phyloP scores from a whole-genome alignment of 345 rosid species.

The Mercurialis annua region DNA sequence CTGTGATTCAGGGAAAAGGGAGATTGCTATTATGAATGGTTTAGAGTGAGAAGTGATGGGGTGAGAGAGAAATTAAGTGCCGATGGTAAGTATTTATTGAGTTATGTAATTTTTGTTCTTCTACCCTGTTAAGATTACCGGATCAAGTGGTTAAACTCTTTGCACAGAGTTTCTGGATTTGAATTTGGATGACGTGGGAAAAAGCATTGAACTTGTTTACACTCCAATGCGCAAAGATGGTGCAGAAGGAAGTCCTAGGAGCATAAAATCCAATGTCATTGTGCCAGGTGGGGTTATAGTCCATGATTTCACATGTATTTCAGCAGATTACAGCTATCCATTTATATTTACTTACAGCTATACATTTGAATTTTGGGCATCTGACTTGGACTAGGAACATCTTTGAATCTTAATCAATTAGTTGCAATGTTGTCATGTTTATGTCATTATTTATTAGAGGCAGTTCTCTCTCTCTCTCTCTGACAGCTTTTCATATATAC shows the following conservation, averaged over 20 bases:
- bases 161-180: slow-evolving; percentile 74
- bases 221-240: slow-evolving; percentile 91
- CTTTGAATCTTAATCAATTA: not conserved
- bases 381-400: not conserved
- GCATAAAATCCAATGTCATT: slow-evolving; percentile 58
- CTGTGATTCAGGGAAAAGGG: slow-evolving; percentile 66
- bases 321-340: not conserved
- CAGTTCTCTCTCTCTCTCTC: not conserved
- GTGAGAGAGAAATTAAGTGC: slow-evolving; percentile 55
- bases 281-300: slow-evolving; percentile 66
- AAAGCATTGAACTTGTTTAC: slow-evolving; percentile 69
- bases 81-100: slow-evolving; percentile 51
- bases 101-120: not conserved
- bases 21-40: slow-evolving; percentile 75
- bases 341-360: not conserved
- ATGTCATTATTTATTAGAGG: not conserved
- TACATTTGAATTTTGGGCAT: not conserved
- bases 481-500: not conserved
- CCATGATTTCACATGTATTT: slow-evolving; percentile 1
- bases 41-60: slow-evolving; percentile 66
- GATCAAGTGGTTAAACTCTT: slow-evolving; percentile 19
- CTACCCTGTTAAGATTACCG: slow-evolving; percentile 1
- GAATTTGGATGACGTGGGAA: slow-evolving; percentile 76
- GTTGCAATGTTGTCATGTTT: not conserved
- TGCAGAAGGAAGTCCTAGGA: slow-evolving; percentile 57